Evolutionary conservation across 805 yeast genomes (phyloP).

Genomic region (Lipomyces starkeyi): DNA sequence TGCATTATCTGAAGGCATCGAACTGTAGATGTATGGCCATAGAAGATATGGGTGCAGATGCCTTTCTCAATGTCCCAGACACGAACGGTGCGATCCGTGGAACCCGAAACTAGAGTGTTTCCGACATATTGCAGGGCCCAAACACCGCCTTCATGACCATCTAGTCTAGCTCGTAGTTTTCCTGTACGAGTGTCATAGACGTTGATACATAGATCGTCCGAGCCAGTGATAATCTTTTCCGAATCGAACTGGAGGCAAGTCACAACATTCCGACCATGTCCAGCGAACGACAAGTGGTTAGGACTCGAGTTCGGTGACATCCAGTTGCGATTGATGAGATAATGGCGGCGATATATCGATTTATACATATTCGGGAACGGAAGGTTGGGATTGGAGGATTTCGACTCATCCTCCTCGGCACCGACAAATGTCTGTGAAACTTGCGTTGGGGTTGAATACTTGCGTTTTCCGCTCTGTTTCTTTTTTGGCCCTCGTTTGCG

Average conservation of each 20-base stretch:
- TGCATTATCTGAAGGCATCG: conserved; percentile 68
- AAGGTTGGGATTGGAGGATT: not conserved
- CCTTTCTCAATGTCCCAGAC: conserved; percentile 90
- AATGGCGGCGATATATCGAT: conserved; percentile 65
- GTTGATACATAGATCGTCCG: conserved; percentile 82
- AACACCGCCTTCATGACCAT: conserved; percentile 97
- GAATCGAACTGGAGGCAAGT: conserved; percentile 94
- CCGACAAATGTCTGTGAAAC: not conserved
- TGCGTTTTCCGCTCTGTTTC: not conserved
- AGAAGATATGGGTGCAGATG: conserved; percentile 84
- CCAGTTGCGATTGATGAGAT: conserved; percentile 73
- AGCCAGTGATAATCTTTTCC: conserved; percentile 88
- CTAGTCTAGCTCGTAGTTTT: conserved; percentile 60
- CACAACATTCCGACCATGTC: conserved; percentile 81
- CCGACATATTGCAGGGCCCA: conserved; percentile 95
- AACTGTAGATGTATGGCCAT: conserved; percentile 91
- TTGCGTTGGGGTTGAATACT: not conserved
- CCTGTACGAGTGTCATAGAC: conserved; percentile 83
- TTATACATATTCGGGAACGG: conserved; percentile 50
- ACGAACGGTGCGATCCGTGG: conserved; percentile 92
- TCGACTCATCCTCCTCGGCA: not conserved
- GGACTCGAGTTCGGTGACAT: conserved; percentile 75
- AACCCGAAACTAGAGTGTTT: conserved; percentile 82
- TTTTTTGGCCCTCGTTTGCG: not conserved
- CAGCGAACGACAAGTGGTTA: conserved; percentile 64